Evolutionary conservation across 2,329 filamentous ascomycete genomes (phyloP), one percentile per base, ranked within the genome.

Genomic region (Leptographium wingfieldii): DNA sequence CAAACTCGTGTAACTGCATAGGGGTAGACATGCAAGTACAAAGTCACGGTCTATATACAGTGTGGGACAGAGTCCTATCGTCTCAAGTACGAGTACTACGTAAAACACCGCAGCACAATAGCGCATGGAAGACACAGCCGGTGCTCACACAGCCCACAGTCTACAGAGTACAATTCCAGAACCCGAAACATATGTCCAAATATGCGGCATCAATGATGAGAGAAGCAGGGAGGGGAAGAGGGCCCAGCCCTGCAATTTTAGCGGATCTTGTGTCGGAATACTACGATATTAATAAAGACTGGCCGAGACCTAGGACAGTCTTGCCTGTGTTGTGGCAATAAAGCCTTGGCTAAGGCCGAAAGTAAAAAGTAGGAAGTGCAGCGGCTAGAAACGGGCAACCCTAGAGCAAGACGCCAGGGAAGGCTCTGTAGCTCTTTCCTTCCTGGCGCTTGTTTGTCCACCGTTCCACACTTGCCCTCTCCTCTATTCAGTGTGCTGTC

Each of bases 191-290:
- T 25, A 16, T 11, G 25, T 4, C 5, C 14, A 25, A 14, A 51
- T 27, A 25, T 46, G 43, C 19, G 43, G 43, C 43, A 27, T 51
- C 22, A 27, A 51, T 25, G 12, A 27, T 51, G 29, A 25, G 3
- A 51, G 48, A 27, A 5, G 22, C 11, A 51, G 29, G 19, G n/a
- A 35, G 29, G 31, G 31, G 31, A 55, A 55, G 33, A 55, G 53
- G 53, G 53, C 33, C 35, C 53, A 40, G 53, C 53, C 53, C 53
- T 55, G 53, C n/a, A 55, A 40, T 55, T 55, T 38, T 55, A 55
- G 53, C 53, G 53, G 53, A 40, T 40, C 53, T 33, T 35, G 38
- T 22, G 10, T 22, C 19, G 51, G 16, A 29, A 29, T n/a, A 46
- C 43, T 46, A n/a, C 43, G 40, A 16, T 19, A 40, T 16, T 40